Percentiles rank a stretch among this genome's conserved stretches.
Evolutionary conservation across 495 filamentous ascomycete genomes (phyloP).

Genomic region (Hypoxylon perforatum): DNA sequence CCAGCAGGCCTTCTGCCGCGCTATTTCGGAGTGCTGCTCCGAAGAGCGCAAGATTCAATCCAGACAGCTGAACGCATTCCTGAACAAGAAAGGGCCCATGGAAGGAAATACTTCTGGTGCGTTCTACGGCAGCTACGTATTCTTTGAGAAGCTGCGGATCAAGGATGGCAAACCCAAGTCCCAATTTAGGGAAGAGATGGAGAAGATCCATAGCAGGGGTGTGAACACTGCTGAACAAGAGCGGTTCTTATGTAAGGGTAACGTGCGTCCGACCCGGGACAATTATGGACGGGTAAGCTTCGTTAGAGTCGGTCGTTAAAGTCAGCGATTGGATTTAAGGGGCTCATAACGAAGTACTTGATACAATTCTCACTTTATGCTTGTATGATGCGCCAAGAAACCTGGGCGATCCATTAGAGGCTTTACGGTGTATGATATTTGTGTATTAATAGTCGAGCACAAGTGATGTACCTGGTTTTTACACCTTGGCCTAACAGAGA

Average conservation of each 20-base stretch:
- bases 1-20: slow-evolving; percentile 57
- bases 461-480: too few relatives aligned
- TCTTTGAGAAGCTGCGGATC: slow-evolving; percentile 68
- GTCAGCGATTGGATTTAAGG: not conserved
- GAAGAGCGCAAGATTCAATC: not conserved
- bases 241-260: not conserved
- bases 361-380: too few relatives aligned
- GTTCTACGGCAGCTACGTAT: slow-evolving; percentile 63
- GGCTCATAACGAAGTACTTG: too few relatives aligned
- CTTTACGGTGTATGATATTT: too few relatives aligned
- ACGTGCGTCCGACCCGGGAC: not conserved
- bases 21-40: slow-evolving; percentile 34
- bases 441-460: too few relatives aligned
- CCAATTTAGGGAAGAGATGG: slow-evolving; percentile 61
- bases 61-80: not conserved
- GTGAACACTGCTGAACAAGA: not conserved
- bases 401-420: too few relatives aligned
- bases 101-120: slow-evolving; percentile 52
- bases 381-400: too few relatives aligned
- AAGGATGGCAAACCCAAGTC: slow-evolving; percentile 65
- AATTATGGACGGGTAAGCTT: not conserved
- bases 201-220: slow-evolving; percentile 42
- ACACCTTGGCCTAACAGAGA: too few relatives aligned
- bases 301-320: not conserved
- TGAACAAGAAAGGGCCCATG: slow-evolving; percentile 53